These are phyloP conservation scores for Primulina tabacum DNA, from an alignment of 257 asterid genomes.

Conservation along the genomic window DNA sequence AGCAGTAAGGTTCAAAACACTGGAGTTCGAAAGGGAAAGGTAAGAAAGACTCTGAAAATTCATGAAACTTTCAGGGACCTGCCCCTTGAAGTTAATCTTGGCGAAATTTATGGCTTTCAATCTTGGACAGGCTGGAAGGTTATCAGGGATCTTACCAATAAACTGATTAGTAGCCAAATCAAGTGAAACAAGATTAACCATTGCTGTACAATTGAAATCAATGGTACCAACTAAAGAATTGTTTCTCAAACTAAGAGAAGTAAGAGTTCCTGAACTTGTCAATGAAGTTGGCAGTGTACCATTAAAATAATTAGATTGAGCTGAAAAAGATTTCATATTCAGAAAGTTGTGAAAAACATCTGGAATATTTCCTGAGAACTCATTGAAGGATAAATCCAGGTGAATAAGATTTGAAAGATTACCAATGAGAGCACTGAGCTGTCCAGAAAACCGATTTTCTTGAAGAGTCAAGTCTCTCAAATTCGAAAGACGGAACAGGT, in stretches of 20 bases:
- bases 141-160: slow-evolving; percentile 53
- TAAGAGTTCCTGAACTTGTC: slow-evolving; percentile 54
- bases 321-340: slow-evolving; percentile 48
- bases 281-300: slow-evolving; percentile 59
- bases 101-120: slow-evolving; percentile 59
- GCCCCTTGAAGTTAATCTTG: slow-evolving; percentile 47
- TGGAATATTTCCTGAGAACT: slow-evolving; percentile 54
- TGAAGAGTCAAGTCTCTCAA: slow-evolving; percentile 47
- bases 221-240: slow-evolving; percentile 55
- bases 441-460: slow-evolving; percentile 56
- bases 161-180: slow-evolving; percentile 64
- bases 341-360: slow-evolving; percentile 50
- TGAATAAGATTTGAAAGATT: slow-evolving; percentile 54
- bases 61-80: slow-evolving; percentile 68
- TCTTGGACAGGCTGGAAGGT: slow-evolving; percentile 50
- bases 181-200: slow-evolving; percentile 68
- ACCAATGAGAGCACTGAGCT: slow-evolving; percentile 48
- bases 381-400: slow-evolving; percentile 57
- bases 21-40: slow-evolving; percentile 64
- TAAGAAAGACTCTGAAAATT: slow-evolving; percentile 52
- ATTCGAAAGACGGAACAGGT: slow-evolving; percentile 40
- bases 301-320: slow-evolving; percentile 56
- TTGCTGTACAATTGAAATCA: slow-evolving; percentile 63
- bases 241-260: slow-evolving; percentile 57
- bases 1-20: slow-evolving; percentile 47